Percentiles rank a stretch among this genome's conserved stretches.
Conservation (phyloP, 495 filamentous ascomycete species). For the Pseudoneurospora amorphoporcata region DNA sequence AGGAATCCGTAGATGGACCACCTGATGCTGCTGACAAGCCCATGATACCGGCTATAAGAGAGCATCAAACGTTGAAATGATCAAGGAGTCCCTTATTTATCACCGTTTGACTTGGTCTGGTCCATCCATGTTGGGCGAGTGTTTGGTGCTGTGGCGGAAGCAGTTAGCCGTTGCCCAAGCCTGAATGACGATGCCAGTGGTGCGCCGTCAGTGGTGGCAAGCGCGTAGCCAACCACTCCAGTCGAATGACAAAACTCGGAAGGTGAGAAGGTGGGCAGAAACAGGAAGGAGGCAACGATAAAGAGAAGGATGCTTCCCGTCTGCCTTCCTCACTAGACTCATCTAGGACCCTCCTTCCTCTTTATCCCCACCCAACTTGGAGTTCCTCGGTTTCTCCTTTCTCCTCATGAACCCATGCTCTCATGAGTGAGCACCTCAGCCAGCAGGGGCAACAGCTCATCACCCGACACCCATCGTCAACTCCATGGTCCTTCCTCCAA, state of each 20-base stretch:
- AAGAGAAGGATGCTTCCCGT: not conserved
- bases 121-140: not conserved
- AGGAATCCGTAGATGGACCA: not conserved
- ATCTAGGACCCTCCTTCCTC: not conserved
- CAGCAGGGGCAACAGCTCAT: not conserved
- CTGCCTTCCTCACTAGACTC: not conserved
- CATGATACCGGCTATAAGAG: not conserved
- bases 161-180: not conserved
- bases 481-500: not conserved
- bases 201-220: not conserved
- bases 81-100: not conserved
- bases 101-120: not conserved
- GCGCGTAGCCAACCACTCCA: not conserved
- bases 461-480: not conserved
- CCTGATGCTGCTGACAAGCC: too few species aligned
- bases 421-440: not conserved
- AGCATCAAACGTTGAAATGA: not conserved
- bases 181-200: not conserved
- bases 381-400: not conserved
- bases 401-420: not conserved
- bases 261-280: not conserved
- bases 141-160: not conserved
- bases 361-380: not conserved
- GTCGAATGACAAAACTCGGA: not conserved
- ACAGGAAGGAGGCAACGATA: not conserved